These are phyloP conservation scores for Colletotrichum sojae DNA, from an alignment of 2,329 filamentous ascomycete genomes.

Conservation along the genomic window DNA sequence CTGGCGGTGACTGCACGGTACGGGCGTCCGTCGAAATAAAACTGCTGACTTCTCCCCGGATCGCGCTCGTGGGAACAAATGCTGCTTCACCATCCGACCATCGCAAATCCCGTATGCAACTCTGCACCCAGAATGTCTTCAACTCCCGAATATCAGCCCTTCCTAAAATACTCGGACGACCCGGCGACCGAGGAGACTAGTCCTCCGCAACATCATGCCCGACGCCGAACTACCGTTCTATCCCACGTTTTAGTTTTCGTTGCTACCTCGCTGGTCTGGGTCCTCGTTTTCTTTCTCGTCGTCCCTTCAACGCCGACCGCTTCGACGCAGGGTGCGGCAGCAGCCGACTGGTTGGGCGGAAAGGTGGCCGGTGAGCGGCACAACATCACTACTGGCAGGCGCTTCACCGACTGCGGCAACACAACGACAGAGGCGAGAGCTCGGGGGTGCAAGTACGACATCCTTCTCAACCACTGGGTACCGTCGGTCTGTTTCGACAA, in stretches of 20 bases:
- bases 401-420: conserved; percentile 42
- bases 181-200: conserved; percentile 37
- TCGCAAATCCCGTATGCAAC: conserved; percentile 19
- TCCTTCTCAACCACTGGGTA: conserved; percentile 47
- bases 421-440: conserved; percentile 41
- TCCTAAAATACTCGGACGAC: conserved; percentile 42
- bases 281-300: conserved; percentile 40
- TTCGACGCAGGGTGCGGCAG: not conserved
- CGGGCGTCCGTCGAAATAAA: conserved; percentile 23
- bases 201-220: conserved; percentile 11
- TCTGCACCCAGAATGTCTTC: conserved; percentile 35
- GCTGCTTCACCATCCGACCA: conserved; percentile 11
- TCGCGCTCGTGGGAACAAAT: accelerated
- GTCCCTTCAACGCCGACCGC: conserved; percentile 11
- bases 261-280: conserved; percentile 44
- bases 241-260: conserved; percentile 42
- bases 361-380: conserved; percentile 21
- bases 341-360: conserved; percentile 2
- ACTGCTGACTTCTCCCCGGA: conserved; percentile 2
- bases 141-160: conserved; percentile 41
- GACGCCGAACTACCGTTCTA: conserved; percentile 29
- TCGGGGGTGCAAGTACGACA: conserved; percentile 44
- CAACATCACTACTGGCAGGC: conserved; percentile 43
- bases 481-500: conserved; percentile 43
- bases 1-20: not conserved